Percentiles rank a stretch among this genome's conserved stretches.
Evolutionary conservation across 306 rosid genomes (phyloP).

Genomic region (Luffa aegyptiaca): DNA sequence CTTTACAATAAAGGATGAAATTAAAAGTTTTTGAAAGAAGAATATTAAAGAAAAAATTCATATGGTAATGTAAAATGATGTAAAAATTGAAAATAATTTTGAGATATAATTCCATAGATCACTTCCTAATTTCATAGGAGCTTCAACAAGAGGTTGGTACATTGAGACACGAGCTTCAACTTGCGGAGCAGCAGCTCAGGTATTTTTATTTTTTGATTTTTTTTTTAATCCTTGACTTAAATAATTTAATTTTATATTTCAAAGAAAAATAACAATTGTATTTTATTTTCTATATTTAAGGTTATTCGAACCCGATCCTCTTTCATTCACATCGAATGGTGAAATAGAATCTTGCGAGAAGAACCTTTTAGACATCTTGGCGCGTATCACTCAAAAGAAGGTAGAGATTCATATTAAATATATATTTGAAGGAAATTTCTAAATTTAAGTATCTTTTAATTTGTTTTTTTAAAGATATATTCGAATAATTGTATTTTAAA

Average conservation of each 20-base stretch:
- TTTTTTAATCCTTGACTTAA: neutral
- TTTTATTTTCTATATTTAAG: constrained; percentile 16
- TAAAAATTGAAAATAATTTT: neutral
- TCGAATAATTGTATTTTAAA: neutral
- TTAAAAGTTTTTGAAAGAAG: neutral
- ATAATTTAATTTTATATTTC: neutral
- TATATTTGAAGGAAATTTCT: neutral
- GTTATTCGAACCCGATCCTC: constrained; percentile 57
- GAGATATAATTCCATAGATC: neutral
- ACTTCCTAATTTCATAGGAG: constrained; percentile 32
- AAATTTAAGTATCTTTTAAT: neutral
- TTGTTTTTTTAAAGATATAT: neutral
- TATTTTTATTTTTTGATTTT: neutral
- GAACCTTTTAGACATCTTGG: constrained; percentile 40
- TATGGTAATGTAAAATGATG: neutral
- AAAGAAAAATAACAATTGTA: neutral
- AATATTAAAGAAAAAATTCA: neutral
- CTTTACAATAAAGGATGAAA: neutral
- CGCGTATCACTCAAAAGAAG: constrained; percentile 74
- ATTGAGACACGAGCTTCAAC: constrained; percentile 71
- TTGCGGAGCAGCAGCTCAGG: constrained; percentile 78
- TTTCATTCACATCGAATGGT: constrained; percentile 45
- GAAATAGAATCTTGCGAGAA: constrained; percentile 65
- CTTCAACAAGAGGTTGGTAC: constrained; percentile 55
- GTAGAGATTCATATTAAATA: constrained; percentile 11